Evolutionary conservation across 2,329 filamentous ascomycete species (phyloP).

Genomic region (Cercospora beticola): DNA sequence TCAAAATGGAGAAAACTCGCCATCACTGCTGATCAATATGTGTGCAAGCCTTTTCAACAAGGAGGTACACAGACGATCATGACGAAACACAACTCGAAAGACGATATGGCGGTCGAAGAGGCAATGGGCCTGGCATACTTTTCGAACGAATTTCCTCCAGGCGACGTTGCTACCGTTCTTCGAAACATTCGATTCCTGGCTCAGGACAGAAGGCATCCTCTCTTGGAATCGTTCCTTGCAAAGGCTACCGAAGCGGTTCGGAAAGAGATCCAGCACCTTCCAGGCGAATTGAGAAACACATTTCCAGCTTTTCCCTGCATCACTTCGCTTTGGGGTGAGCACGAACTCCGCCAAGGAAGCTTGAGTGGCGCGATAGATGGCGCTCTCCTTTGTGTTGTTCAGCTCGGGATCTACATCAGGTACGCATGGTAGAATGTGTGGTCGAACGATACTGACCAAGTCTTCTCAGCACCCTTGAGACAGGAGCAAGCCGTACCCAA

Average conservation of each 20-base stretch:
- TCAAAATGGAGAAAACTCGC: not conserved
- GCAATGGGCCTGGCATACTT: conserved; percentile 42
- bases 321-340: conserved; percentile 36
- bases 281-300: conserved; percentile 30
- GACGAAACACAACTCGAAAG: not conserved
- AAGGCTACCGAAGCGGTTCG: conserved; percentile 44
- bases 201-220: conserved; percentile 41
- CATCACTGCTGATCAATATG: not conserved
- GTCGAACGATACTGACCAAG: not conserved
- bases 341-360: conserved; percentile 42
- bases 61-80: not conserved
- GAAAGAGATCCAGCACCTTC: conserved; percentile 42
- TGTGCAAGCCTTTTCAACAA: not conserved
- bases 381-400: conserved; percentile 42
- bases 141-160: conserved; percentile 51
- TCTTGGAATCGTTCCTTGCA: conserved; percentile 45
- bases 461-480: not conserved
- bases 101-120: not conserved
- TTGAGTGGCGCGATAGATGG: conserved; percentile 50
- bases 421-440: conserved; percentile 22
- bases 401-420: conserved; percentile 48
- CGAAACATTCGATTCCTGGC: conserved; percentile 41
- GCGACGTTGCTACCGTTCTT: conserved; percentile 45
- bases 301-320: conserved; percentile 44
- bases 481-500: not conserved